phyloP scores from a whole-genome alignment of 108 stramenopile genomes.

The Nannochloropsis oceanica region DNA sequence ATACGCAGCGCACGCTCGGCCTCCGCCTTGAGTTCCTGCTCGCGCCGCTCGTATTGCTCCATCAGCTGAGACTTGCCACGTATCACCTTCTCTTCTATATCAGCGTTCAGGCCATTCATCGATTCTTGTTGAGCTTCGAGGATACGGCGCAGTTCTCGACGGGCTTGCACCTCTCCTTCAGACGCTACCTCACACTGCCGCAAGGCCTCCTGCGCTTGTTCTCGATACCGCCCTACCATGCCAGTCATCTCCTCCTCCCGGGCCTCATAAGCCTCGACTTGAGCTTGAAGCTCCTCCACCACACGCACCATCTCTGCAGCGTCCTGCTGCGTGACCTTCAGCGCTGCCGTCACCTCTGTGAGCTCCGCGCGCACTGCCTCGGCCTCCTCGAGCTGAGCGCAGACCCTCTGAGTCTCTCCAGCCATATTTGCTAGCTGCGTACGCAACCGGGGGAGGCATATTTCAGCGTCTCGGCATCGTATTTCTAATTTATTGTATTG shows the following conservation, averaged over 20 bases:
- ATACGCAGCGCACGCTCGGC: not conserved
- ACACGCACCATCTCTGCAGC: not conserved
- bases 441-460: not conserved
- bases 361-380: not conserved
- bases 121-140: not conserved
- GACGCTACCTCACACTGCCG: not conserved
- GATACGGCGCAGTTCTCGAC: not conserved
- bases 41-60: not conserved
- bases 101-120: not conserved
- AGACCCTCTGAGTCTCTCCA: not conserved
- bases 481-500: not conserved
- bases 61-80: not conserved
- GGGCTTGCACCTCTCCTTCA: not conserved
- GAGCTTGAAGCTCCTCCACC: not conserved
- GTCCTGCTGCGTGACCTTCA: not conserved
- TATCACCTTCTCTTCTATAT: not conserved
- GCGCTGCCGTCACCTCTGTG: not conserved
- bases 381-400: not conserved
- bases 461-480: not conserved
- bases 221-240: not conserved
- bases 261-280: not conserved
- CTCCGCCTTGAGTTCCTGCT: not conserved
- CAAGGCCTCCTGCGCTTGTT: not conserved
- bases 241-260: not conserved
- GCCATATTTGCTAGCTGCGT: not conserved